These are phyloP conservation scores for Brassica cretica DNA, from an alignment of 345 rosid genomes.

Conservation along the genomic window DNA sequence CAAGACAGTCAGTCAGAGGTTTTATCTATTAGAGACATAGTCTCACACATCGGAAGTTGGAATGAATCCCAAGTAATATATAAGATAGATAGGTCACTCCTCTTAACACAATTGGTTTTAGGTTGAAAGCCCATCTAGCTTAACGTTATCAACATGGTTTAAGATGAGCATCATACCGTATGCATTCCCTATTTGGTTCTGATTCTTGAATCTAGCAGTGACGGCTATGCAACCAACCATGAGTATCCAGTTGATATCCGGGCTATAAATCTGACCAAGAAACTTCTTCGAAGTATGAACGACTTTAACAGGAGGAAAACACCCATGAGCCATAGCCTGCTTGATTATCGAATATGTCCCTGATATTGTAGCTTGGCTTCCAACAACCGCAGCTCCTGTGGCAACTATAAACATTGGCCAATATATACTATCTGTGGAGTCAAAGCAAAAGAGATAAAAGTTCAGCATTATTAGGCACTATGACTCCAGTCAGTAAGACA, in stretches of 20 bases:
- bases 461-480: slow-evolving; percentile 1
- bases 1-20: background rate
- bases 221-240: background rate
- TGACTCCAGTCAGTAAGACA: background rate
- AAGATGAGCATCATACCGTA: background rate
- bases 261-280: background rate
- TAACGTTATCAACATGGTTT: background rate
- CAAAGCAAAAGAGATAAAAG: slow-evolving; percentile 18
- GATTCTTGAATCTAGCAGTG: background rate
- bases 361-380: background rate
- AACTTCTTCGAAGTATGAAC: background rate
- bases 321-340: background rate
- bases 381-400: background rate
- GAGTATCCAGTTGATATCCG: background rate
- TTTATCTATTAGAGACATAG: background rate
- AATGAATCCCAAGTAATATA: no score
- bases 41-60: no score
- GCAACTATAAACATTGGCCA: background rate
- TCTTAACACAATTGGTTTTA: no score
- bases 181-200: background rate
- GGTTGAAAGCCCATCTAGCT: no score
- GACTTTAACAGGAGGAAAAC: background rate
- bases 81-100: no score
- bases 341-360: background rate
- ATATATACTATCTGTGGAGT: background rate